Conservation (phyloP, 345 rosid species). For the Bruguiera gymnorhiza region DNA sequence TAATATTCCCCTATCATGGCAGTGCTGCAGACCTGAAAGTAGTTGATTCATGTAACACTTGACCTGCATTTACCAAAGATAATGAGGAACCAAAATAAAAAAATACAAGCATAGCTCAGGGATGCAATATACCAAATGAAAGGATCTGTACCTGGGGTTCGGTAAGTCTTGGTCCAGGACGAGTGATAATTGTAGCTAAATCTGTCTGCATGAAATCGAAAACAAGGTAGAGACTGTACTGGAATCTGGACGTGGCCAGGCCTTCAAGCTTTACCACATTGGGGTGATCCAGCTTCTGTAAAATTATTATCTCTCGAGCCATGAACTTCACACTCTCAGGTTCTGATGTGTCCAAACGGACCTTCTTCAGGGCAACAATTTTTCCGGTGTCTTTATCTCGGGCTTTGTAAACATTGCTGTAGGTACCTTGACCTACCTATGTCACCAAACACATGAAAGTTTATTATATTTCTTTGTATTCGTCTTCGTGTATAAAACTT, state of each 20-base stretch:
- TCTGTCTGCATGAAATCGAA: conserved; percentile 63
- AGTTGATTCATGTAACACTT: conserved; percentile 60
- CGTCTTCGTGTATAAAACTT: too few species aligned
- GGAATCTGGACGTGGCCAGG: conserved; percentile 65
- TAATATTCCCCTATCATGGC: conserved; percentile 54
- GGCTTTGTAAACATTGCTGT: conserved; percentile 78
- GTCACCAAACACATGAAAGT: conserved; percentile 3
- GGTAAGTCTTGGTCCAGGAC: conserved; percentile 45
- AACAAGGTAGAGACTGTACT: conserved; percentile 64
- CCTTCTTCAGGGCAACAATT: conserved; percentile 80
- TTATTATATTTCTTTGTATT: too few species aligned
- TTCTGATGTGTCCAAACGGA: conserved; percentile 59
- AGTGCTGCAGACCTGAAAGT: conserved; percentile 58
- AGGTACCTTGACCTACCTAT: conserved; percentile 61
- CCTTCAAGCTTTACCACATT: conserved; percentile 67
- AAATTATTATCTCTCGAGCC: conserved; percentile 62
- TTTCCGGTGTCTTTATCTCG: conserved; percentile 61
- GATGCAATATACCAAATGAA: too few species aligned
- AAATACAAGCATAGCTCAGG: background rate
- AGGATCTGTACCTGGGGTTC: conserved; percentile 47
- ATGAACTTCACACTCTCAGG: conserved; percentile 72
- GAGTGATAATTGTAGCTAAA: conserved; percentile 43
- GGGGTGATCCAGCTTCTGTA: conserved; percentile 68
- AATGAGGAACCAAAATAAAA: background rate
- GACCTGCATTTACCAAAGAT: conserved; percentile 33